Conservation (phyloP, 2,329 filamentous ascomycete species). For the Elsinoe australis region DNA sequence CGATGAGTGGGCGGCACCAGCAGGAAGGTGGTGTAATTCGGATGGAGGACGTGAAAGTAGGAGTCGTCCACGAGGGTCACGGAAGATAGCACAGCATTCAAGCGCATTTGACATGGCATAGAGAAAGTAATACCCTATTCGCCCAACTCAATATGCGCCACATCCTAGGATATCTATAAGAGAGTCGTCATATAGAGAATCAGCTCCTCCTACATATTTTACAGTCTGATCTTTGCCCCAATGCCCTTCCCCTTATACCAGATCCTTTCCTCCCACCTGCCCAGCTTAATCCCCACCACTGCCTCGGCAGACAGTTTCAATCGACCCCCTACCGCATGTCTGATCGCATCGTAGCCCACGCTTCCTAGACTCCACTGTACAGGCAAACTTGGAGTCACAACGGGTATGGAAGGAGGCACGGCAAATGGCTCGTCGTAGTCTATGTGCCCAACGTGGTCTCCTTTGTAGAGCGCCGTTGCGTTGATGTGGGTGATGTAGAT, state of each 20-base stretch:
- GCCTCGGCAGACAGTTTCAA: slow-evolving; percentile 74
- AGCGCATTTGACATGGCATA: too few species aligned
- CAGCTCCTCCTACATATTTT: slow-evolving; percentile 8
- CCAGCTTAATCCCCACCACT: slow-evolving; percentile 65
- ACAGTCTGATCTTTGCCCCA: slow-evolving; percentile 42
- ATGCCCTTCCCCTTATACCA: slow-evolving; percentile 44
- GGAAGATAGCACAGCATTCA: too few species aligned
- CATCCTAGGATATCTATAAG: too few species aligned
- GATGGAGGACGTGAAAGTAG: too few species aligned
- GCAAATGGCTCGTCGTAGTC: slow-evolving; percentile 65
- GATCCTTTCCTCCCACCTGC: slow-evolving; percentile 64
- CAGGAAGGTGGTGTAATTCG: too few species aligned
- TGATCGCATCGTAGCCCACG: slow-evolving; percentile 75
- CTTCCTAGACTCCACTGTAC: slow-evolving; percentile 71
- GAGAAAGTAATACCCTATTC: too few species aligned
- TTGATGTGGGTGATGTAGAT: slow-evolving; percentile 73
- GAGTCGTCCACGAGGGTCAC: too few species aligned
- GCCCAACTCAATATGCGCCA: too few species aligned
- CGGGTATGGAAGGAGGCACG: slow-evolving; percentile 61
- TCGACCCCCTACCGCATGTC: slow-evolving; percentile 68
- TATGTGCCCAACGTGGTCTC: slow-evolving; percentile 69
- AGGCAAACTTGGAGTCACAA: slow-evolving; percentile 66
- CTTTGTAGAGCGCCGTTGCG: slow-evolving; percentile 74
- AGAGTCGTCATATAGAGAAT: too few species aligned
- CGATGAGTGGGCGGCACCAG: too few species aligned